Evolutionary conservation across 495 filamentous ascomycete species (phyloP).

Genomic region (Tuber melanosporum): DNA sequence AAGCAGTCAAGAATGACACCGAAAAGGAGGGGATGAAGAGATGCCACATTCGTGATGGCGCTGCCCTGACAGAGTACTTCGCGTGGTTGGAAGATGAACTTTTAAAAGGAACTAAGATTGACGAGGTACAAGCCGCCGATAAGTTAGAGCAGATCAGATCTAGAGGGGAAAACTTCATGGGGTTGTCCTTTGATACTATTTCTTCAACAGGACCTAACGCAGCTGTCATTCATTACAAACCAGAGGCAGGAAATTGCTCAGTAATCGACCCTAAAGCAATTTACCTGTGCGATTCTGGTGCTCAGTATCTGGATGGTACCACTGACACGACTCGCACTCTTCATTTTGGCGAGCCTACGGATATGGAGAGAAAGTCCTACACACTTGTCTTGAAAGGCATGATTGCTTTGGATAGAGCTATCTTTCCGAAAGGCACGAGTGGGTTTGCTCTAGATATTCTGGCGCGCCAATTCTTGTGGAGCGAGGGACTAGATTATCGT

Average conservation of each 20-base stretch:
- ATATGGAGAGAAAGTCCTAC: constrained; percentile 82
- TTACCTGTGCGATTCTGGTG: constrained; percentile 95
- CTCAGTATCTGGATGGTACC: constrained; percentile 90
- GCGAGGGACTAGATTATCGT: constrained; percentile 84
- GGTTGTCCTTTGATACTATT: constrained; percentile 91
- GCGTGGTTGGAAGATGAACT: constrained; percentile 93
- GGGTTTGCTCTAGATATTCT: constrained; percentile 86
- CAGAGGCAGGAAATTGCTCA: constrained; percentile 73
- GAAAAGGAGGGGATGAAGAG: constrained; percentile 89
- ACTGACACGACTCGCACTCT: constrained; percentile 93
- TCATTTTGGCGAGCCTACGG: constrained; percentile 81
- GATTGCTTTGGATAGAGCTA: constrained; percentile 75
- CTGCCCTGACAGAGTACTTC: constrained; percentile 86
- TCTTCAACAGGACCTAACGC: constrained; percentile 93
- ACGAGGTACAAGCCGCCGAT: constrained; percentile 86
- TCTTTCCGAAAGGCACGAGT: constrained; percentile 92
- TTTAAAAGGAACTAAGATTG: constrained; percentile 57
- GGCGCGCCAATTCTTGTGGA: constrained; percentile 89
- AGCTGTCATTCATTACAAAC: constrained; percentile 96
- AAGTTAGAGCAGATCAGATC: constrained; percentile 78
- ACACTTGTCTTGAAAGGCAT: constrained; percentile 96
- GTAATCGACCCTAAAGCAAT: constrained; percentile 78
- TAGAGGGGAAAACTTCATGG: constrained; percentile 76
- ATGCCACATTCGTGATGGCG: constrained; percentile 92
- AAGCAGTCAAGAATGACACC: constrained; percentile 92